Evolutionary conservation across 2,329 filamentous ascomycete genomes (phyloP), one percentile per base, ranked within the genome.

Genomic region (Dendrostoma leiphaemia): DNA sequence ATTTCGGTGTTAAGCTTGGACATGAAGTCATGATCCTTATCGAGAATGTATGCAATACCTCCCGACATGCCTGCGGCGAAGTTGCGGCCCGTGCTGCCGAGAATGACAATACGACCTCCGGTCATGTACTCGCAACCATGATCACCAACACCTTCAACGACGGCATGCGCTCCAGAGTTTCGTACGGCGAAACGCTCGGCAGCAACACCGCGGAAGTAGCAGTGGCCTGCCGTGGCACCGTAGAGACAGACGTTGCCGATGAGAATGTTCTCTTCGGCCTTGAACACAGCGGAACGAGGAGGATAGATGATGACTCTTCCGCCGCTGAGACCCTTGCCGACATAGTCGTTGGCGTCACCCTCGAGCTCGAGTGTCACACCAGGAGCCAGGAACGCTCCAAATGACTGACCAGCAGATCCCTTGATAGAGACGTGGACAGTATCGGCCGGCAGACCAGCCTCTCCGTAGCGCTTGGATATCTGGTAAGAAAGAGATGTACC

Each of bases 101-200:
- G 82, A 66, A 96, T 82, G 60, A 97, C 77, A 48, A 97, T 81
- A 67, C 92, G 90, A 68, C 93, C 93, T 69, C 93, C 93, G 66
- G 93, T 97, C 93, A 97, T 97, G 82, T 97, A 97, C 80, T 97
- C 93, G 69, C 92, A 97, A 59, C 91, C 90, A 70, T 97, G 93
- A 71, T 97, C 93, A 79, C 93, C 93, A 61, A 96, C 84, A 74
- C 93, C 93, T 74, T 97, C 93, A 59, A 97, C 92, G 61, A 97
- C 90, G n/a, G 93, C 91, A 26, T 88, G 96, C 48, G 90, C 93
- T 74, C 93, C 93, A 1, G 93, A 97, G 79, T 97, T 97, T 63
- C 93, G 89, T 61, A 97, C 93, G 59, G 91, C 92, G 71, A 97
- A 97, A 66, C 93, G 90, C 79, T 97, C 93, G 38, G 93, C 93